phyloP scores from a whole-genome alignment of 495 filamentous ascomycete species.

The Penicillium alfredii region DNA sequence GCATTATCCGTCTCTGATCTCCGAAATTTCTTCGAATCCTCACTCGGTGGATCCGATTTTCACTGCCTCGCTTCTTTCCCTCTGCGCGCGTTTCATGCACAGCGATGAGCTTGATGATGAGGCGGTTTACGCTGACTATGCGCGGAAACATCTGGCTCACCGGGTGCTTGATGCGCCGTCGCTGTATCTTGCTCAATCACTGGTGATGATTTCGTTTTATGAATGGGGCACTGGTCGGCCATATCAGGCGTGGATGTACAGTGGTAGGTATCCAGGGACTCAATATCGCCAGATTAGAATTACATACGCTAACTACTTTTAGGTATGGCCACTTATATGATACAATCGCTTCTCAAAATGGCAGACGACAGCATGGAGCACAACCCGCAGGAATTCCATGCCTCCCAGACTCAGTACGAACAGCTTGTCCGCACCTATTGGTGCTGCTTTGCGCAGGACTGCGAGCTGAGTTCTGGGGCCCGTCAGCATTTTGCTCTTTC shows the following conservation, averaged over 20 bases:
- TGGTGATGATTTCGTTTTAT: constrained; percentile 40
- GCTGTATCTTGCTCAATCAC: constrained; percentile 36
- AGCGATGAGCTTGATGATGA: constrained; percentile 23
- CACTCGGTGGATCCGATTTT: constrained; percentile 37
- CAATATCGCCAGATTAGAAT: background rate
- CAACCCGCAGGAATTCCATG: constrained; percentile 33
- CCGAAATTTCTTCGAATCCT: constrained; percentile 32
- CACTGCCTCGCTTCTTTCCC: constrained; percentile 33
- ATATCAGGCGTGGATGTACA: constrained; percentile 46
- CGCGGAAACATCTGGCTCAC: constrained; percentile 30
- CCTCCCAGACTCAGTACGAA: constrained; percentile 38
- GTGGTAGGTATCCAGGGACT: constrained; percentile 21
- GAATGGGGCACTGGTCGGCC: constrained; percentile 42
- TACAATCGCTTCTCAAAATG: constrained; percentile 40
- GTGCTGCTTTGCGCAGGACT: constrained; percentile 43
- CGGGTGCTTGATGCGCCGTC: constrained; percentile 39
- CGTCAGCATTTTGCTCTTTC: constrained; percentile 41
- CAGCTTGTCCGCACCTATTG: constrained; percentile 43
- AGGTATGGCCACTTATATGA: constrained; percentile 46
- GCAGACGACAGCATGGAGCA: constrained; percentile 42
- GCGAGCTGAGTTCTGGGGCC: constrained; percentile 40
- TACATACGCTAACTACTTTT: background rate
- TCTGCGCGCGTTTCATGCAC: constrained; percentile 37
- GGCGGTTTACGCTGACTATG: constrained; percentile 35
- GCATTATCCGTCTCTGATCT: constrained; percentile 40